Percentiles rank a stretch among this genome's conserved stretches.
Evolutionary conservation across 352 stramenopile species (phyloP).

Genomic region (Phytophthora chlamydospora): DNA sequence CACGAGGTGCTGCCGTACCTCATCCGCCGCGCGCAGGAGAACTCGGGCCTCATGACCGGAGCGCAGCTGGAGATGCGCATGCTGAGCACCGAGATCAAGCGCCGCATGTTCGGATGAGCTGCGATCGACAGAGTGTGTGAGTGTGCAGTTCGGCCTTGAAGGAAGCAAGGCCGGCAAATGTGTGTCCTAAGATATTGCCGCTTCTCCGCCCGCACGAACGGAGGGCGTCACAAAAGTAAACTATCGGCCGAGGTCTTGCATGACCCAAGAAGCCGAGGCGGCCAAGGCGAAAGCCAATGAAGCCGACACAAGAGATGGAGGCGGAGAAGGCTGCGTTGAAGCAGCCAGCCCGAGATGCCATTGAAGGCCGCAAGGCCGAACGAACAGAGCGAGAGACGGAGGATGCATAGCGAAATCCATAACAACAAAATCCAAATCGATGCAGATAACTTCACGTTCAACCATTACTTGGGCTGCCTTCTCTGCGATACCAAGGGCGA

Average conservation of each 20-base stretch:
- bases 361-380: constrained; percentile 7
- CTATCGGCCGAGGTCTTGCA: background rate
- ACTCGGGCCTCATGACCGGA: constrained; percentile 91
- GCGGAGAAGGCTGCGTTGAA: background rate
- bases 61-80: constrained; percentile 78
- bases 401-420: constrained; percentile 14
- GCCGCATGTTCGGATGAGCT: constrained; percentile 47
- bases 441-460: constrained; percentile 15
- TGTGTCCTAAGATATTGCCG: constrained; percentile 30
- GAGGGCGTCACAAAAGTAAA: constrained; percentile 22
- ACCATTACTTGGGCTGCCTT: constrained; percentile 6
- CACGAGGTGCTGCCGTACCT: constrained; percentile 96
- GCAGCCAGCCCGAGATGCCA: background rate
- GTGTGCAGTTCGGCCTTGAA: constrained; percentile 26
- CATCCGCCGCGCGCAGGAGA: constrained; percentile 96
- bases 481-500: no score
- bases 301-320: constrained; percentile 14
- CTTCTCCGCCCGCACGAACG: constrained; percentile 9
- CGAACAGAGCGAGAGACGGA: constrained; percentile 12
- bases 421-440: constrained; percentile 21
- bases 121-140: constrained; percentile 15
- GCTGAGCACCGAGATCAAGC: constrained; percentile 71
- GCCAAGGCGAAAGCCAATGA: constrained; percentile 5
- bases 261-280: background rate
- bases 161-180: constrained; percentile 24